phyloP scores from a whole-genome alignment of 768 basidiomycete genomes.

The Pilatotrama ljubarskyi region DNA sequence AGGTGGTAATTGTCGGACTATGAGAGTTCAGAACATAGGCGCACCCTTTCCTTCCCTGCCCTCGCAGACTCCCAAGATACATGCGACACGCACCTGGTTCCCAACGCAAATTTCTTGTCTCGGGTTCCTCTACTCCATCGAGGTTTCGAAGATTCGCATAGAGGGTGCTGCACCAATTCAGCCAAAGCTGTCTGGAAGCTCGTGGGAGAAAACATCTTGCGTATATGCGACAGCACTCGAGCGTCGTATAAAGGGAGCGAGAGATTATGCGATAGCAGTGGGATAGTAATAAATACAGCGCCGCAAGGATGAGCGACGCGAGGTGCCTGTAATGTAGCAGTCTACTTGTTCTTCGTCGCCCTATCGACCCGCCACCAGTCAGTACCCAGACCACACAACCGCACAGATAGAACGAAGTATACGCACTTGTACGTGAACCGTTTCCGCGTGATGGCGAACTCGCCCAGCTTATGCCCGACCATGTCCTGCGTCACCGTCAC shows the following conservation, averaged over 20 bases:
- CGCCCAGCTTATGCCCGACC: constrained; percentile 98
- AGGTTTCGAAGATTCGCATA: too few relatives aligned
- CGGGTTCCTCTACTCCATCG: too few relatives aligned
- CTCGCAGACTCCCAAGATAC: too few relatives aligned
- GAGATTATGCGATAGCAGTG: neutral
- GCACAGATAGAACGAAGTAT: neutral
- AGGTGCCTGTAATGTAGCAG: neutral
- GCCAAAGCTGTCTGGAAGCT: too few relatives aligned
- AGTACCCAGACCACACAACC: neutral
- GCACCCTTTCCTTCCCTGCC: too few relatives aligned
- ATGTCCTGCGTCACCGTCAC: constrained; percentile 92
- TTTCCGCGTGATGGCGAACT: constrained; percentile 90
- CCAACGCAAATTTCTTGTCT: too few relatives aligned
- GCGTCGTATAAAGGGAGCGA: neutral
- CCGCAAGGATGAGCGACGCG: neutral
- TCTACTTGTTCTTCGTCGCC: constrained; percentile 45
- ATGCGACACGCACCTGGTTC: too few relatives aligned
- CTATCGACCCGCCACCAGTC: constrained; percentile 22
- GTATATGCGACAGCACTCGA: too few relatives aligned
- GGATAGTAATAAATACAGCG: constrained; percentile 10
- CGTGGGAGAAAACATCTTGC: too few relatives aligned
- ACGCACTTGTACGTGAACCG: constrained; percentile 84
- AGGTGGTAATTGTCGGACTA: too few relatives aligned
- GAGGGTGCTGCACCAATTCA: too few relatives aligned
- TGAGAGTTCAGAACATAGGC: too few relatives aligned